phyloP scores from a whole-genome alignment of 352 stramenopile species.

The Pythium aquatile region DNA sequence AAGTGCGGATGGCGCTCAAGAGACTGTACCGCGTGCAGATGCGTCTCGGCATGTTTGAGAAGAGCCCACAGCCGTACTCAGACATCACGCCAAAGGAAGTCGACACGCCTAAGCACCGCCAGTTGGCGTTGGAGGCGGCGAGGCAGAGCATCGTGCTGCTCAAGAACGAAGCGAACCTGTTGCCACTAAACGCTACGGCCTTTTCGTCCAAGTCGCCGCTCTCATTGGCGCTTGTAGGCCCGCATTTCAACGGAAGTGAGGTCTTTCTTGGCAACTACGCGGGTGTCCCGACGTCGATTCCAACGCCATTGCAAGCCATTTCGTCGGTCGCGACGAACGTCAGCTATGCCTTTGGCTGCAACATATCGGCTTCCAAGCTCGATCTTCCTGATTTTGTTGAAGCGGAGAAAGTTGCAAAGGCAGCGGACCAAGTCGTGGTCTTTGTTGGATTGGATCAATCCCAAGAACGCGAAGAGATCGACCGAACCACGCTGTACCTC shows the following conservation, averaged over 20 bases:
- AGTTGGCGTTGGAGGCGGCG: slow-evolving; percentile 63
- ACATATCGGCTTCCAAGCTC: slow-evolving; percentile 48
- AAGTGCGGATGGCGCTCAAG: slow-evolving; percentile 65
- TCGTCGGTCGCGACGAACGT: slow-evolving; percentile 31
- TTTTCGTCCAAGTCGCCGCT: slow-evolving; percentile 23
- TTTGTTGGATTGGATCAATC: slow-evolving; percentile 67
- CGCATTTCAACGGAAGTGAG: slow-evolving; percentile 62
- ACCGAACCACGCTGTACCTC: slow-evolving; percentile 58
- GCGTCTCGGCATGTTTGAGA: slow-evolving; percentile 89
- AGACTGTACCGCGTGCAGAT: slow-evolving; percentile 87
- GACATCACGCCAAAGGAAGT: slow-evolving; percentile 51
- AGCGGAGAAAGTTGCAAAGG: slow-evolving; percentile 37
- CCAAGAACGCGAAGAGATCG: slow-evolving; percentile 67
- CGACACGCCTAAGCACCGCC: slow-evolving; percentile 48
- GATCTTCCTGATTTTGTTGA: slow-evolving; percentile 42
- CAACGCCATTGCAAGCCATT: slow-evolving; percentile 56
- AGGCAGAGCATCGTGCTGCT: slow-evolving; percentile 86
- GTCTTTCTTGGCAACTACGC: slow-evolving; percentile 78
- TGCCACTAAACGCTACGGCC: slow-evolving; percentile 46
- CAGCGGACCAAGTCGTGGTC: slow-evolving; percentile 47
- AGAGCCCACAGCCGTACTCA: slow-evolving; percentile 55
- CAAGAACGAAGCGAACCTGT: slow-evolving; percentile 74
- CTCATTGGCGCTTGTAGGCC: slow-evolving; percentile 70
- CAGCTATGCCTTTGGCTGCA: slow-evolving; percentile 44
- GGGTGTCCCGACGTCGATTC: slow-evolving; percentile 56